Conservation (phyloP, 495 filamentous ascomycete species). For the Astrocystis sublimbata region DNA sequence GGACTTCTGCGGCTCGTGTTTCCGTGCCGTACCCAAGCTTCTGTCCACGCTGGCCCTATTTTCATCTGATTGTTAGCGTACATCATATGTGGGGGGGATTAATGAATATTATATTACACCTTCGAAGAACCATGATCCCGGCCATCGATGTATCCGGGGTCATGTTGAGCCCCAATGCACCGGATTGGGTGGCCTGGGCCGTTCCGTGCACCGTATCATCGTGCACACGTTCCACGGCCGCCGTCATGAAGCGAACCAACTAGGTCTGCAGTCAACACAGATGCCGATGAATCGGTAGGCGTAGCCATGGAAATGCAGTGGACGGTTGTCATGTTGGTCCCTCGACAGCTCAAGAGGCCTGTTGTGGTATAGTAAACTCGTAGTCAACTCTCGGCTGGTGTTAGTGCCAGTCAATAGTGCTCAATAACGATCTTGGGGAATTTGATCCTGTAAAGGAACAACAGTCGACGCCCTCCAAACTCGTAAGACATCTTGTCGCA, state of each 20-base stretch:
- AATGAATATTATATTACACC: not conserved
- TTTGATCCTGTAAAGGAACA: not conserved
- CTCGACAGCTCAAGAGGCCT: not conserved
- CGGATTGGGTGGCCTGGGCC: constrained; percentile 1
- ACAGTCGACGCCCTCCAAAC: not conserved
- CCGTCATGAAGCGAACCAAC: not conserved
- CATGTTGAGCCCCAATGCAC: constrained; percentile 6
- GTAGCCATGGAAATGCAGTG: not conserved
- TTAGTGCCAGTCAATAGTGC: not conserved
- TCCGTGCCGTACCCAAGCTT: not conserved
- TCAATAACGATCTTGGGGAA: not conserved
- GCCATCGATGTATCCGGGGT: constrained; percentile 1
- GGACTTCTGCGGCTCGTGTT: not conserved
- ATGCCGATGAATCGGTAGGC: not conserved
- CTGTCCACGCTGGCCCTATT: not conserved
- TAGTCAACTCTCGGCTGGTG: not conserved
- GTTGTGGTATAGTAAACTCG: not conserved
- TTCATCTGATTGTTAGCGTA: constrained; percentile 4
- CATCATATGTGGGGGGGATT: not conserved
- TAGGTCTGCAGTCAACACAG: too few species aligned
- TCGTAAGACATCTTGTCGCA: constrained; percentile 11
- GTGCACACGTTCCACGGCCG: not conserved
- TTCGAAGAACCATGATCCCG: not conserved
- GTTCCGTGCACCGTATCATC: not conserved
- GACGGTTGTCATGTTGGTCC: too few species aligned